Evolutionary conservation across 2,329 filamentous ascomycete genomes (phyloP).

Genomic region (Coniella lustricola): DNA sequence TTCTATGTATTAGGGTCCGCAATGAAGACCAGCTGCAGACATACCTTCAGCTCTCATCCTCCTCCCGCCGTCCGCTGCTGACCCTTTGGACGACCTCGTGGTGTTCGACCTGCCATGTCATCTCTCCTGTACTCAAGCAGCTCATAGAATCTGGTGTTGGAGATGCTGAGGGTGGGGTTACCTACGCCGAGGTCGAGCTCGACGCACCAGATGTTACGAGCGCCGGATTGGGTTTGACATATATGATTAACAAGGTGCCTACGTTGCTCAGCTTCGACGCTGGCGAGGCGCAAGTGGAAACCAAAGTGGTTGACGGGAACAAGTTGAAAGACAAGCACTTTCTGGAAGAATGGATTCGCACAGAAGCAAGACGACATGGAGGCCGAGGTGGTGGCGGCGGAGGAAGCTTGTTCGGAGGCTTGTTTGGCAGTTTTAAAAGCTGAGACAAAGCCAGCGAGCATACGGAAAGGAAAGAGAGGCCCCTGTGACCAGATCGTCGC

Average conservation of each 20-base stretch:
- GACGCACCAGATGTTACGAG: constrained; percentile 51
- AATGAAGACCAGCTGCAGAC: constrained; percentile 46
- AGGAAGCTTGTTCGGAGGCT: constrained; percentile 20
- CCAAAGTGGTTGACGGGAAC: constrained; percentile 42
- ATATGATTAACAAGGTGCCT: constrained; percentile 52
- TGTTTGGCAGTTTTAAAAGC: constrained; percentile 25
- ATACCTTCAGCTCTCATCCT: constrained; percentile 48
- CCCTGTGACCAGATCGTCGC: background rate
- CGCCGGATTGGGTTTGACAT: constrained; percentile 40
- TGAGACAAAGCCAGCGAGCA: background rate
- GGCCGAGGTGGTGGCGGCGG: constrained; percentile 9
- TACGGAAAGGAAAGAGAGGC: background rate
- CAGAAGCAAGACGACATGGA: constrained; percentile 17
- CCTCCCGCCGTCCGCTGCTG: constrained; percentile 47
- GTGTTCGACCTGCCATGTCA: constrained; percentile 46
- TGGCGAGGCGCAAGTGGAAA: constrained; percentile 42
- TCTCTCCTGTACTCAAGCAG: constrained; percentile 41
- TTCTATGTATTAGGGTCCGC: constrained; percentile 46
- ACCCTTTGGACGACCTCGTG: constrained; percentile 55
- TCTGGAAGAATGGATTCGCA: constrained; percentile 16
- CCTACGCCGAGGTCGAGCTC: constrained; percentile 47
- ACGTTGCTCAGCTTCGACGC: constrained; percentile 52
- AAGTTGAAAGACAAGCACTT: constrained; percentile 27
- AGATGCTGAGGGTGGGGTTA: constrained; percentile 49
- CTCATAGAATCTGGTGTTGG: constrained; percentile 46